phyloP scores from a whole-genome alignment of 2,329 filamentous ascomycete genomes.

The Ilyonectria robusta region DNA sequence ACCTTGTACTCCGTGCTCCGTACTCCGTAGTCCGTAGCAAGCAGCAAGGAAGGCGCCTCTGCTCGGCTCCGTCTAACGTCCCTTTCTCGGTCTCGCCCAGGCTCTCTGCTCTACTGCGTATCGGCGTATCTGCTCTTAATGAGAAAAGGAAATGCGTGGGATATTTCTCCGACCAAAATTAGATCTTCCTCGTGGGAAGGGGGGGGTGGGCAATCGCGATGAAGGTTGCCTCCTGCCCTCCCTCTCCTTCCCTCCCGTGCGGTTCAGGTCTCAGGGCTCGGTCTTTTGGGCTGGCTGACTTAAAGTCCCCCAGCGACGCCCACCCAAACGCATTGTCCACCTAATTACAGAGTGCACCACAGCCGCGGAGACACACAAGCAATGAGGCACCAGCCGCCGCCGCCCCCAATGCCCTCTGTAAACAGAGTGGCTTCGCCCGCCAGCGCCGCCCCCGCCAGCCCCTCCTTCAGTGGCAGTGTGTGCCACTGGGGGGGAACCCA shows the following conservation, averaged over 20 bases:
- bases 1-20: background rate
- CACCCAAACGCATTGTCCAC: background rate
- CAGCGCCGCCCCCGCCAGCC: background rate
- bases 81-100: background rate
- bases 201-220: background rate
- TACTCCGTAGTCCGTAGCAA: background rate
- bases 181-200: constrained; percentile 32
- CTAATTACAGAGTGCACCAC: background rate
- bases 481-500: constrained; percentile 9
- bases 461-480: background rate
- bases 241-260: background rate
- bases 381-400: background rate
- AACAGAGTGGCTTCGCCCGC: background rate
- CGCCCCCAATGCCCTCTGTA: background rate
- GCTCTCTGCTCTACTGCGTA: background rate
- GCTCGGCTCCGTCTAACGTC: background rate
- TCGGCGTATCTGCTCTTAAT: background rate
- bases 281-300: constrained; percentile 6
- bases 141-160: constrained; percentile 11
- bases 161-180: constrained; percentile 45
- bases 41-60: background rate
- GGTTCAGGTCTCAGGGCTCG: constrained; percentile 6
- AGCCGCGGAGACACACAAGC: background rate
- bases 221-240: background rate
- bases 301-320: constrained; percentile 16